Percentiles rank a stretch among this genome's conserved stretches.
Evolutionary conservation across 805 yeast species (phyloP).

Genomic region (Saccharomycopsis sp.): DNA sequence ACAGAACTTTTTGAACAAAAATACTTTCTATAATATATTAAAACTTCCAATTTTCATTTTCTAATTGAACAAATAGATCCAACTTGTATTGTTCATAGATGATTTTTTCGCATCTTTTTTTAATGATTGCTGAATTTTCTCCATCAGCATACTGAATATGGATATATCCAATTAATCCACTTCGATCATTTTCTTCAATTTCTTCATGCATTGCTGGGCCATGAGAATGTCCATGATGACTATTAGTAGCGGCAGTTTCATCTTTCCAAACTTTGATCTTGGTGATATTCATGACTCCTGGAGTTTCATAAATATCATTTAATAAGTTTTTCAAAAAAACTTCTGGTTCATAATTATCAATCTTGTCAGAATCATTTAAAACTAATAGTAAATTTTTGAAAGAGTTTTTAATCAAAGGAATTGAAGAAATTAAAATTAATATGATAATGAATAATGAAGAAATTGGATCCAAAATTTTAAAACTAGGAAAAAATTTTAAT

Average conservation of each 20-base stretch:
- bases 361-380: conserved; percentile 48
- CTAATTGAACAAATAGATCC: conserved; percentile 16
- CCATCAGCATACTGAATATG: conserved; percentile 67
- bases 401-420: conserved; percentile 77
- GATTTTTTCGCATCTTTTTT: conserved; percentile 47
- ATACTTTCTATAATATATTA: background rate
- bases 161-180: conserved; percentile 57
- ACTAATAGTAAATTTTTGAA: conserved; percentile 62
- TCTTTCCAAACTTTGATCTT: conserved; percentile 89
- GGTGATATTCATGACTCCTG: conserved; percentile 77
- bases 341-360: conserved; percentile 17
- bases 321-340: conserved; percentile 45
- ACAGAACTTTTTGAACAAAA: background rate
- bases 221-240: conserved; percentile 22
- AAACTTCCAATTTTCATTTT: conserved; percentile 14
- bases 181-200: conserved; percentile 19
- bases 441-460: conserved; percentile 83
- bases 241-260: background rate
- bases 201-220: conserved; percentile 11
- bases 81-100: conserved; percentile 25
- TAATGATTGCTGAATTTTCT: conserved; percentile 50
- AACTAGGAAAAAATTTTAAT: conserved; percentile 52
- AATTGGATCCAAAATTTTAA: conserved; percentile 84
- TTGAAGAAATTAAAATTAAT: conserved; percentile 68
- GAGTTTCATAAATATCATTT: conserved; percentile 50